Evolutionary conservation across 2,329 filamentous ascomycete species (phyloP).

Genomic region (Cadophora gregata): DNA sequence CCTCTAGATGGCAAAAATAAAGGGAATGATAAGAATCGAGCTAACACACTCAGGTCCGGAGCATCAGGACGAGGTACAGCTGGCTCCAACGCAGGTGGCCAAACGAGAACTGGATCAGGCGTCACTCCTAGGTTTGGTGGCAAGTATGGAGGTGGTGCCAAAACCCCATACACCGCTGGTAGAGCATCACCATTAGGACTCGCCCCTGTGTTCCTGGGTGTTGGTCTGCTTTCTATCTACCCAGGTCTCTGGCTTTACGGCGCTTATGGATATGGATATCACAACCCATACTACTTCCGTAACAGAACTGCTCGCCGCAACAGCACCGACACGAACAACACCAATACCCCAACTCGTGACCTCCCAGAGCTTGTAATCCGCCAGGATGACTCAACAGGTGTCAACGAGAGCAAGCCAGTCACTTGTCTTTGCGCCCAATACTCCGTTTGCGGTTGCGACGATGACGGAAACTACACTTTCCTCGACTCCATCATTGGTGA

Average conservation of each 20-base stretch:
- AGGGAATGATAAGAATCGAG: constrained; percentile 3
- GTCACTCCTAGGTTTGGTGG: constrained; percentile 63
- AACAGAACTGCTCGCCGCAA: constrained; percentile 47
- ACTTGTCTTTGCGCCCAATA: constrained; percentile 64
- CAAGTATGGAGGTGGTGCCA: constrained; percentile 71
- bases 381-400: constrained; percentile 39
- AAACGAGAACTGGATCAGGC: constrained; percentile 64
- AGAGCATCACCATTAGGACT: constrained; percentile 55
- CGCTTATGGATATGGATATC: constrained; percentile 65
- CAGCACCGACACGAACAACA: constrained; percentile 43
- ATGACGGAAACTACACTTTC: constrained; percentile 65
- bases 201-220: constrained; percentile 57
- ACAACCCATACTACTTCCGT: constrained; percentile 60
- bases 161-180: constrained; percentile 65
- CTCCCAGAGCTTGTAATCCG: constrained; percentile 42
- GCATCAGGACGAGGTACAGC: constrained; percentile 38
- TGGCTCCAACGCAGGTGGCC: constrained; percentile 51
- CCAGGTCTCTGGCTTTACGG: constrained; percentile 68
- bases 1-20: constrained; percentile 7
- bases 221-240: constrained; percentile 50
- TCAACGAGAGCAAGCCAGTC: constrained; percentile 65
- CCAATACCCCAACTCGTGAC: constrained; percentile 47
- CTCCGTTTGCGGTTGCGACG: constrained; percentile 70
- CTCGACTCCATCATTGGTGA: constrained; percentile 69
- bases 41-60: constrained; percentile 28